phyloP scores from a whole-genome alignment of 805 yeast genomes.

The Jamesozyma piceae region DNA sequence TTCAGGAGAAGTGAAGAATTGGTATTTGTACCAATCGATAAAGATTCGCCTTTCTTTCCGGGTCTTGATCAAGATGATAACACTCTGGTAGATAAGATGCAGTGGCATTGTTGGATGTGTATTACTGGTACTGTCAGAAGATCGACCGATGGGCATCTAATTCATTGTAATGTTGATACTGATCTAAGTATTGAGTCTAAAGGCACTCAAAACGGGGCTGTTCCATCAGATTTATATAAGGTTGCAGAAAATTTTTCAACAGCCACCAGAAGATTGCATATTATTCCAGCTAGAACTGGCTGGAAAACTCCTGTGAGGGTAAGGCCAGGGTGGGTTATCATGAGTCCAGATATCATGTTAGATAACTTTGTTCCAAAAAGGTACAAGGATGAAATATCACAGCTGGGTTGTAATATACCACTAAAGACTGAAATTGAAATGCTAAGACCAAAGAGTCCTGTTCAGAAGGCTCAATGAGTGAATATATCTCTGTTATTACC shows the following conservation, averaged over 20 bases:
- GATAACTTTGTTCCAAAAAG: constrained; percentile 52
- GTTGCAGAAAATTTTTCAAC: constrained; percentile 85
- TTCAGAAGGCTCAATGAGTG: constrained; percentile 17
- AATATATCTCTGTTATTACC: neutral
- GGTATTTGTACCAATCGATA: constrained; percentile 66
- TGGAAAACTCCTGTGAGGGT: constrained; percentile 50
- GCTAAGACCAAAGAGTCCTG: constrained; percentile 78
- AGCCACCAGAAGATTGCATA: constrained; percentile 74
- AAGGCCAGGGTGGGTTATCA: constrained; percentile 85
- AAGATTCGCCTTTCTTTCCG: constrained; percentile 58
- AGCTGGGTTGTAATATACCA: constrained; percentile 50
- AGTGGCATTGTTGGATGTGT: constrained; percentile 98
- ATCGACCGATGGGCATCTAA: constrained; percentile 70
- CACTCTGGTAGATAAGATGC: constrained; percentile 54
- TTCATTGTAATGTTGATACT: constrained; percentile 88
- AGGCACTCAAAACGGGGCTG: constrained; percentile 36
- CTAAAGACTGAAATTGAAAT: constrained; percentile 64
- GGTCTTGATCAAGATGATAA: constrained; percentile 41
- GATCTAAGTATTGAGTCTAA: constrained; percentile 65
- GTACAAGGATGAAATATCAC: constrained; percentile 37
- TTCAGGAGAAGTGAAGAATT: constrained; percentile 87
- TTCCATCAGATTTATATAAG: constrained; percentile 67
- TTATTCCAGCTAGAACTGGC: constrained; percentile 67
- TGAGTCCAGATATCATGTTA: constrained; percentile 73
- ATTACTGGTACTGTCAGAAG: constrained; percentile 89